A percentile compares a stretch with the other conserved stretches of the same genome.
Conservation (phyloP, 2,329 filamentous ascomycete species). For the Pseudogymnoascus sp. region DNA sequence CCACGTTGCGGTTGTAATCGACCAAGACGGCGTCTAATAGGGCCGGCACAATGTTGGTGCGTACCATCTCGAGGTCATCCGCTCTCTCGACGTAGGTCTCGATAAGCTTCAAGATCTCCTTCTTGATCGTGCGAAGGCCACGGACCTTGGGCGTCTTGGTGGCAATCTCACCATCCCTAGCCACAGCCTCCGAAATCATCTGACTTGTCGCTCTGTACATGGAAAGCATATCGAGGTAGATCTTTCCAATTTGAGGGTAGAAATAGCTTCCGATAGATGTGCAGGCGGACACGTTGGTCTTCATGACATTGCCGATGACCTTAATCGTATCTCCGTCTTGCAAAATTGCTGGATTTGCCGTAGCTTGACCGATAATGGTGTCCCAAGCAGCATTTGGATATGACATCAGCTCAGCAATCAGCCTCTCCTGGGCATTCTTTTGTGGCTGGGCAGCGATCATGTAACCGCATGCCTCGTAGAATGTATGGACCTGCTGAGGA, state of each 20-base stretch:
- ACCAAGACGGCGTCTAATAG: conserved; percentile 87
- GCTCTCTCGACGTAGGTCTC: conserved; percentile 98
- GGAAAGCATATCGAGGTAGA: conserved; percentile 96
- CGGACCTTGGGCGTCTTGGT: conserved; percentile 97
- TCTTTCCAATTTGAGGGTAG: conserved; percentile 93
- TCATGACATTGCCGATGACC: conserved; percentile 99
- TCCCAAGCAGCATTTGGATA: conserved; percentile 94
- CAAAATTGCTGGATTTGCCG: conserved; percentile 73
- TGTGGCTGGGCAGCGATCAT: conserved; percentile 98
- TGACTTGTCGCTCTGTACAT: conserved; percentile 98
- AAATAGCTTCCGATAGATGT: conserved; percentile 95
- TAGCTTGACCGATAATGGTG: conserved; percentile 82
- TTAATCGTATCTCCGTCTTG: conserved; percentile 95
- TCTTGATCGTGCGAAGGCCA: conserved; percentile 94
- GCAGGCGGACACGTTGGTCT: conserved; percentile 98
- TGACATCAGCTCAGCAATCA: conserved; percentile 87
- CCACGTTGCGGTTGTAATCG: conserved; percentile 95
- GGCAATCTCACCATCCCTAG: conserved; percentile 78
- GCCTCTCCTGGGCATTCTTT: conserved; percentile 82
- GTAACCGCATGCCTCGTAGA: conserved; percentile 97
- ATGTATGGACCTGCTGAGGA: conserved; percentile 95
- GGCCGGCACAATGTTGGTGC: conserved; percentile 89
- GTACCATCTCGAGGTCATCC: conserved; percentile 88
- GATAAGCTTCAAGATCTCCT: conserved; percentile 96
- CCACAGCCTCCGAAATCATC: conserved; percentile 88